Percentiles rank a stretch among this genome's conserved stretches.
Evolutionary conservation across 2,329 filamentous ascomycete genomes (phyloP).

Genomic region (Trichoderma cornu-damae): DNA sequence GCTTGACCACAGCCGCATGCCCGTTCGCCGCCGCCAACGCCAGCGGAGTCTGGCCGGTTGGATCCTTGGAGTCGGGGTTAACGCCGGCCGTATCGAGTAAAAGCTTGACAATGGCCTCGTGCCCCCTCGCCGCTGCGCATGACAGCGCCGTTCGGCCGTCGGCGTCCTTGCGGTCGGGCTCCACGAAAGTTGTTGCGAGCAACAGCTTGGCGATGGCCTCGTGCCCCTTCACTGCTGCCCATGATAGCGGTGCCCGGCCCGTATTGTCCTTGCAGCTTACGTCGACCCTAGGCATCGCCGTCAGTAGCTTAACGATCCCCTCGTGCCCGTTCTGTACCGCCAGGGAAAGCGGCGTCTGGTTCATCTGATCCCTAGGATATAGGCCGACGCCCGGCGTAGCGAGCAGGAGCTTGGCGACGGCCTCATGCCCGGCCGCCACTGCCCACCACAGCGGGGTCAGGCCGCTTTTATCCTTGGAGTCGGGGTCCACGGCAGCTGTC

Average conservation of each 20-base stretch:
- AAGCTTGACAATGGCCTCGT: neutral
- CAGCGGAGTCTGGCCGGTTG: too few species aligned
- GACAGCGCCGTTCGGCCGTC: too few species aligned
- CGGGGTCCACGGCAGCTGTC: neutral
- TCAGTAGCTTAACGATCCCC: neutral
- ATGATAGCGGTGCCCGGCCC: neutral
- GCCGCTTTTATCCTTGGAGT: too few species aligned
- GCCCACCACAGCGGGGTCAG: neutral
- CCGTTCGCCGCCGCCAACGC: too few species aligned
- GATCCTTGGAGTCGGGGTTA: too few species aligned
- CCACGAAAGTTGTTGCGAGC: neutral
- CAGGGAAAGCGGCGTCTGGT: neutral
- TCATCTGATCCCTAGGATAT: neutral
- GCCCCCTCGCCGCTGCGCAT: too few species aligned
- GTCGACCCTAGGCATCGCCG: neutral
- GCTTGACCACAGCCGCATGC: neutral
- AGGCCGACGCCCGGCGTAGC: neutral
- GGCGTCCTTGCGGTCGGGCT: too few species aligned
- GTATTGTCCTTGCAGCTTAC: neutral
- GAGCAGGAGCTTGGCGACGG: neutral
- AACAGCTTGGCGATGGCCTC: neutral
- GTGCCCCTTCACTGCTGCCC: neutral
- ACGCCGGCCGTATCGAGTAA: neutral
- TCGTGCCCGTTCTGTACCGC: neutral
- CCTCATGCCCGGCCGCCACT: neutral